Evolutionary conservation across 352 stramenopile genomes (phyloP).

Genomic region (Elongisporangium anandrum): DNA sequence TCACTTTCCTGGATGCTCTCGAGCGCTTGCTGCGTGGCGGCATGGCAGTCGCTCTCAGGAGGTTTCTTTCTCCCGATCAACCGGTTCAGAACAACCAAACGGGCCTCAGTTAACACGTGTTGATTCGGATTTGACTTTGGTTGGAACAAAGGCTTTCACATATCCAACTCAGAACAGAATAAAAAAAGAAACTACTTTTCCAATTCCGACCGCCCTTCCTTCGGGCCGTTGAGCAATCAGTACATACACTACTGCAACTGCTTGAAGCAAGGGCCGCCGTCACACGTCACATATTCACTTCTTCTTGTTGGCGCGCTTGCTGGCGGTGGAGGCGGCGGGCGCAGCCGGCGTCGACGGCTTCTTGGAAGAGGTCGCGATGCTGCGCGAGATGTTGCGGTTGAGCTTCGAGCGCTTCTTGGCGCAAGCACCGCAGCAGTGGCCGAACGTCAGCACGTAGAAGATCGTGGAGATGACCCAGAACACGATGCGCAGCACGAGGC

Average conservation of each 20-base stretch:
- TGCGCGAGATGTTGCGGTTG: slow-evolving; percentile 25
- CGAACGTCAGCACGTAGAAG: slow-evolving; percentile 46
- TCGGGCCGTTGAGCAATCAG: not conserved
- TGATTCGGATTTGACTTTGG: too few relatives aligned
- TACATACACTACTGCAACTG: not conserved
- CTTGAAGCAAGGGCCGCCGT: not conserved
- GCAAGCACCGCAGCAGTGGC: slow-evolving; percentile 48
- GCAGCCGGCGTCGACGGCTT: slow-evolving; percentile 18
- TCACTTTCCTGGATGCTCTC: too few relatives aligned
- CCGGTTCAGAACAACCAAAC: too few relatives aligned
- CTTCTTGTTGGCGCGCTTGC: slow-evolving; percentile 30
- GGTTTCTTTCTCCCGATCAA: too few relatives aligned
- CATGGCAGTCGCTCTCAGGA: too few relatives aligned
- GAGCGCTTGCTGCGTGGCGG: too few relatives aligned
- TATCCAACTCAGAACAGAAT: too few relatives aligned
- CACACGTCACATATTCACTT: slow-evolving; percentile 4
- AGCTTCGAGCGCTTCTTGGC: slow-evolving; percentile 38
- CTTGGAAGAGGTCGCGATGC: slow-evolving; percentile 14
- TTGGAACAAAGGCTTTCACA: too few relatives aligned
- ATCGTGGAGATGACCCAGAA: slow-evolving; percentile 57
- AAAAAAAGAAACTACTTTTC: not conserved
- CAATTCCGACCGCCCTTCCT: not conserved
- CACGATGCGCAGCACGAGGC: slow-evolving; percentile 37
- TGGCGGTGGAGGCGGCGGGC: slow-evolving; percentile 17
- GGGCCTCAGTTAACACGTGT: too few relatives aligned